A percentile compares a stretch with the other conserved stretches of the same genome.
Evolutionary conservation across 1,139 yeast genomes (phyloP).

Genomic region (Lodderomyces parapsilosis): DNA sequence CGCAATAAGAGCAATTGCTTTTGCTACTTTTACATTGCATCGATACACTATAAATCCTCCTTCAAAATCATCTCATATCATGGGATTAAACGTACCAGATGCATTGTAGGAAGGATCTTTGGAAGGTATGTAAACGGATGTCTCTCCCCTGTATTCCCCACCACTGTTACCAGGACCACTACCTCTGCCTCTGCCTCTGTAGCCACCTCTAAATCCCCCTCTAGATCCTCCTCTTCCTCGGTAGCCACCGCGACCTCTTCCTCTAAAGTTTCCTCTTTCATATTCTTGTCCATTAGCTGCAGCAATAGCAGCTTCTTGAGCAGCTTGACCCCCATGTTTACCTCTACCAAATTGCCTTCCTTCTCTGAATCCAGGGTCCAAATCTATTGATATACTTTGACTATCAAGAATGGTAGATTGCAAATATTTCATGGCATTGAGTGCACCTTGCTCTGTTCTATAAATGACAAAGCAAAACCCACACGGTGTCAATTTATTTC

Average conservation of each 20-base stretch:
- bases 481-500: slow-evolving; percentile 87
- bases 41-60: neutral
- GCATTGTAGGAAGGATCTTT: slow-evolving; percentile 18
- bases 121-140: slow-evolving; percentile 21
- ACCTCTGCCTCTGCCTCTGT: slow-evolving; percentile 15
- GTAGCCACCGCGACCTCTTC: slow-evolving; percentile 29
- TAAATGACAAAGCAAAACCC: slow-evolving; percentile 93
- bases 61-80: slow-evolving; percentile 6
- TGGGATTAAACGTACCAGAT: slow-evolving; percentile 16
- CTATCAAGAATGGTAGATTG: slow-evolving; percentile 83
- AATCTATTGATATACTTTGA: slow-evolving; percentile 72
- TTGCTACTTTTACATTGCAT: neutral
- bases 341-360: slow-evolving; percentile 97
- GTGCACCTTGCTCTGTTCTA: slow-evolving; percentile 63
- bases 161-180: slow-evolving; percentile 14
- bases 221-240: slow-evolving; percentile 24
- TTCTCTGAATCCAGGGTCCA: slow-evolving; percentile 92
- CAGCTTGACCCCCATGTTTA: slow-evolving; percentile 78
- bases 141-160: slow-evolving; percentile 13
- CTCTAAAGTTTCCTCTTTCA: slow-evolving; percentile 29
- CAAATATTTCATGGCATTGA: slow-evolving; percentile 77
- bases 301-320: slow-evolving; percentile 34
- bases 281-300: slow-evolving; percentile 16
- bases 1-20: too few species aligned
- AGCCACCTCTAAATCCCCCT: slow-evolving; percentile 21